A percentile compares a stretch with the other conserved stretches of the same genome.
Evolutionary conservation across 305 asterid genomes (phyloP).

Genomic region (Stenogyne calaminthoides): DNA sequence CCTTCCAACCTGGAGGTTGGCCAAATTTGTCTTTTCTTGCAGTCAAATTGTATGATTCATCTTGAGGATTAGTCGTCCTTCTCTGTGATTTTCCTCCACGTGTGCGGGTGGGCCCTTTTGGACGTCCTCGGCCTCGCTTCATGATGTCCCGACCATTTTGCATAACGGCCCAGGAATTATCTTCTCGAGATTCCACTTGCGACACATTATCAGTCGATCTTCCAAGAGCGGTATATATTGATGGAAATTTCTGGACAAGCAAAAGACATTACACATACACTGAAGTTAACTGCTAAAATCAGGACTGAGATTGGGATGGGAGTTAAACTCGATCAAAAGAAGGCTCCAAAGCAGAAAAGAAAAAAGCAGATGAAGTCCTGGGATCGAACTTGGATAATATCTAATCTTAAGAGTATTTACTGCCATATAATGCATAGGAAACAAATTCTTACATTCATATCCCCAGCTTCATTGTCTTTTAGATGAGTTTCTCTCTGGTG

Average conservation of each 20-base stretch:
- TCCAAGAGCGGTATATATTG: constrained; percentile 37
- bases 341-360: no score
- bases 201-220: constrained; percentile 34
- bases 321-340: no score
- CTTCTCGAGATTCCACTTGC: constrained; percentile 39
- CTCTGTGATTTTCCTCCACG: constrained; percentile 53
- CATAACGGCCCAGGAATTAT: constrained; percentile 38
- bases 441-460: constrained; percentile 48
- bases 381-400: no score
- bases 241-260: constrained; percentile 48
- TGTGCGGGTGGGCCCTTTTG: constrained; percentile 49
- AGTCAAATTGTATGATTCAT: constrained; percentile 33
- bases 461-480: constrained; percentile 41
- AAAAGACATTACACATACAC: constrained; percentile 12
- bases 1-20: constrained; percentile 50
- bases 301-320: neutral
- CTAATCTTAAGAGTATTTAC: neutral
- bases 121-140: constrained; percentile 64
- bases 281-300: neutral
- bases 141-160: constrained; percentile 34
- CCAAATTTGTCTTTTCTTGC: constrained; percentile 36
- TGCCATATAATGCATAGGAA: neutral
- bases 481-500: constrained; percentile 49
- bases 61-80: constrained; percentile 33
- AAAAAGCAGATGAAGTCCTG: no score